phyloP scores from a whole-genome alignment of 257 asterid genomes.

The Rubia yunnanensis region DNA sequence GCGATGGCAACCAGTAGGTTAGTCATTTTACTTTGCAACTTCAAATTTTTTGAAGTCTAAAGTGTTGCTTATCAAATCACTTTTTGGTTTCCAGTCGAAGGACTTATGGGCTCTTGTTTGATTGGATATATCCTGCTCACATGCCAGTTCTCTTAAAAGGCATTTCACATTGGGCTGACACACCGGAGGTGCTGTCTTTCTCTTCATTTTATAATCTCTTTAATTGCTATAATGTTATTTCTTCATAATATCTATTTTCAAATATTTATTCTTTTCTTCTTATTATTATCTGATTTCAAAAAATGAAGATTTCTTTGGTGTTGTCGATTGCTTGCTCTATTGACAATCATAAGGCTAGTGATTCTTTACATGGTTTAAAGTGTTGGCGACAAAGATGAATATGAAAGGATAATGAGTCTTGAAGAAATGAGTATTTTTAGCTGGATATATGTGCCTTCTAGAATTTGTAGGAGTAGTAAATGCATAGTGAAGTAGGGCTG shows the following conservation, averaged over 20 bases:
- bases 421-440: neutral
- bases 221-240: neutral
- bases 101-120: conserved; percentile 82
- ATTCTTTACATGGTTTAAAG: neutral
- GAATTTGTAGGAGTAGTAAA: neutral
- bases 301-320: no score
- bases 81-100: conserved; percentile 63
- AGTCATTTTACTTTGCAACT: conserved; percentile 15
- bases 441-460: neutral
- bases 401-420: neutral
- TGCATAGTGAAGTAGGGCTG: neutral
- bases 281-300: neutral
- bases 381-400: neutral
- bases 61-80: conserved; percentile 8
- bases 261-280: neutral
- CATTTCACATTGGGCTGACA: conserved; percentile 90
- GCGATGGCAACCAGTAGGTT: conserved; percentile 95
- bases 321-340: no score
- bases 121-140: conserved; percentile 96
- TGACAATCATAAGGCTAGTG: neutral
- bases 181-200: conserved; percentile 58
- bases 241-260: neutral
- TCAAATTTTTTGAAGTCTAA: neutral
- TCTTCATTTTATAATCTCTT: neutral
- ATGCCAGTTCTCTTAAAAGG: conserved; percentile 85